Conservation (phyloP, 805 yeast species). For the Saccharomycopsis sp. region DNA sequence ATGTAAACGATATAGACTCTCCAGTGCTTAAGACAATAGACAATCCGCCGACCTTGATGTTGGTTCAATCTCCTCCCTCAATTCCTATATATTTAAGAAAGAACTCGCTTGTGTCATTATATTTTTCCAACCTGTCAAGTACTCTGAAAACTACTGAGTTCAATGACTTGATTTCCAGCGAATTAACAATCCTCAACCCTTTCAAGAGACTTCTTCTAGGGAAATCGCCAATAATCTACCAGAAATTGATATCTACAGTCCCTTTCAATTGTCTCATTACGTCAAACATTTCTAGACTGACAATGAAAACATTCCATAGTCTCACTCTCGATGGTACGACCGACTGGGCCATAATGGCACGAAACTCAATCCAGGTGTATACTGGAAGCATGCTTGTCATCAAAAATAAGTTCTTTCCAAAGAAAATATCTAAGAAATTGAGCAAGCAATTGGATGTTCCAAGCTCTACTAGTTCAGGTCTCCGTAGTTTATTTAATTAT, state of each 20-base stretch:
- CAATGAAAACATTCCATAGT: constrained; percentile 35
- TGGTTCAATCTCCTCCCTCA: constrained; percentile 52
- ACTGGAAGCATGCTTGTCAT: constrained; percentile 47
- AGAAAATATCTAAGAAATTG: constrained; percentile 27
- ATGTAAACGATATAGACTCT: neutral
- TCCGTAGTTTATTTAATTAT: neutral
- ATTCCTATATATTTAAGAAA: constrained; percentile 44
- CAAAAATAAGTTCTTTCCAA: constrained; percentile 35
- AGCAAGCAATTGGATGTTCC: neutral
- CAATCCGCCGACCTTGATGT: constrained; percentile 40
- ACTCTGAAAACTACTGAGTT: neutral
- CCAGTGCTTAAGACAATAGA: constrained; percentile 41
- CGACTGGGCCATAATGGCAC: constrained; percentile 57
- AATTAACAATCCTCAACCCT: constrained; percentile 27
- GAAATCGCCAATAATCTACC: constrained; percentile 39
- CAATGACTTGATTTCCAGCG: constrained; percentile 29
- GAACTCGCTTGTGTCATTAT: constrained; percentile 45
- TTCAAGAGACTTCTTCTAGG: constrained; percentile 40
- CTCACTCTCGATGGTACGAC: constrained; percentile 48
- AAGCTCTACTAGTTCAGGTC: neutral
- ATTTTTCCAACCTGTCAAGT: constrained; percentile 19
- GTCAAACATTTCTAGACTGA: constrained; percentile 25
- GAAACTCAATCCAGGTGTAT: constrained; percentile 42
- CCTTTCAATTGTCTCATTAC: constrained; percentile 39
- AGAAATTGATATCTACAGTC: constrained; percentile 41